These are phyloP conservation scores for Lathyrus tuberosus DNA, from an alignment of 306 rosid species.

Conservation along the genomic window DNA sequence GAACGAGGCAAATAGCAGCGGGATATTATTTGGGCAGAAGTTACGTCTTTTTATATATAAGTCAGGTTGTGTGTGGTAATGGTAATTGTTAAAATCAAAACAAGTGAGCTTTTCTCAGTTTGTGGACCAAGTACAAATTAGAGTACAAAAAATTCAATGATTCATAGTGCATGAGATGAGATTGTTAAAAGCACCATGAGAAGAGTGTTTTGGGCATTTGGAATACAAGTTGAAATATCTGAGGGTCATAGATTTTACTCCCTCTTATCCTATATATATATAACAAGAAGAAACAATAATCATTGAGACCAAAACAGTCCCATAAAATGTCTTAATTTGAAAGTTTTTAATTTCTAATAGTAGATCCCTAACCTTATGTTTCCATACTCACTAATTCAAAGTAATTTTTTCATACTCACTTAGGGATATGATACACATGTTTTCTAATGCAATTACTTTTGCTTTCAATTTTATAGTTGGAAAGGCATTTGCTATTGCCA, in stretches of 20 bases:
- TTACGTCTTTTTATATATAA: background rate
- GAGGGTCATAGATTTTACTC: background rate
- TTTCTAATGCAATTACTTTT: conserved; percentile 35
- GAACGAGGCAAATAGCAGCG: background rate
- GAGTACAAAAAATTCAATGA: background rate
- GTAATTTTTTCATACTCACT: too few species aligned
- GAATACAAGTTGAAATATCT: background rate
- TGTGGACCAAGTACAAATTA: background rate
- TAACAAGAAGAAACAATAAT: too few species aligned
- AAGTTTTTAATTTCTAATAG: too few species aligned
- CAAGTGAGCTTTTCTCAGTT: background rate
- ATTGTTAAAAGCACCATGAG: background rate
- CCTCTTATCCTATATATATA: too few species aligned
- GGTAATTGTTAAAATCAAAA: background rate
- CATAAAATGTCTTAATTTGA: too few species aligned
- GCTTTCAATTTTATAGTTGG: conserved; percentile 62
- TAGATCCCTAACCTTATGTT: too few species aligned
- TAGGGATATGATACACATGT: background rate
- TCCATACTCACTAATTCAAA: too few species aligned
- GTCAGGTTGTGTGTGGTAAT: conserved; percentile 8
- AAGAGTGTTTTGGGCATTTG: background rate
- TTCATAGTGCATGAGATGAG: background rate
- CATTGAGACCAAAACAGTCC: too few species aligned
- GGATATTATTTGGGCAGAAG: conserved; percentile 25
- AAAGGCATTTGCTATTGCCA: conserved; percentile 77